These are phyloP conservation scores for Calcarisporium arbuscula DNA, from an alignment of 2,329 filamentous ascomycete genomes.

Conservation along the genomic window DNA sequence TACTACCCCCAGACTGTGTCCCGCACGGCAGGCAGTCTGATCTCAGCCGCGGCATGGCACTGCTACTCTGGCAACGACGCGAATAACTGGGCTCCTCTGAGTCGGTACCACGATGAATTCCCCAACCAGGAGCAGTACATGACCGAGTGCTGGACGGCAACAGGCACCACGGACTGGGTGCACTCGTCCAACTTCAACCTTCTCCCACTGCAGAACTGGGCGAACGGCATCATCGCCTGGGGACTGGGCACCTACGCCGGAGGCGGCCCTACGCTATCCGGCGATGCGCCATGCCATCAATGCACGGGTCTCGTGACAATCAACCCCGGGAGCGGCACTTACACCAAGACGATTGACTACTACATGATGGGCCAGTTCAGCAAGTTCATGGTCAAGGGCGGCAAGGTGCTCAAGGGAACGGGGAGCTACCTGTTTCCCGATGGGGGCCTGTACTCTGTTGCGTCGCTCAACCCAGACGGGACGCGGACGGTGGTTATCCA, in stretches of 20 bases:
- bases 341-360: constrained; percentile 41
- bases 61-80: constrained; percentile 28
- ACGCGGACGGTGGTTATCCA: constrained; percentile 36
- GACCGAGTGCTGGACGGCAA: constrained; percentile 42
- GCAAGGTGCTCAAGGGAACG: constrained; percentile 32
- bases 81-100: constrained; percentile 29
- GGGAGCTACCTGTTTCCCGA: constrained; percentile 37
- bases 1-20: constrained; percentile 35
- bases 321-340: constrained; percentile 35
- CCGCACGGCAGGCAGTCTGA: constrained; percentile 22
- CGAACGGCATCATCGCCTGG: constrained; percentile 37
- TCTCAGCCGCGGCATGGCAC: constrained; percentile 32
- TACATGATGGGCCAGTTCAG: constrained; percentile 49
- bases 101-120: constrained; percentile 32
- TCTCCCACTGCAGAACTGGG: constrained; percentile 45
- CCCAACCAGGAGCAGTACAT: constrained; percentile 37
- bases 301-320: constrained; percentile 50
- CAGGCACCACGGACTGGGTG: constrained; percentile 38
- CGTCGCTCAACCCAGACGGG: constrained; percentile 39
- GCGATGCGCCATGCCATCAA: constrained; percentile 29
- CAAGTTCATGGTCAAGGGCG: constrained; percentile 40
- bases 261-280: constrained; percentile 35
- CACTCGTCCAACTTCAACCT: constrained; percentile 32
- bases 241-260: constrained; percentile 36
- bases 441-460: constrained; percentile 38